Base-by-base conservation (phyloP, 305 asterid species). In the Ilex paraguariensis region DNA sequence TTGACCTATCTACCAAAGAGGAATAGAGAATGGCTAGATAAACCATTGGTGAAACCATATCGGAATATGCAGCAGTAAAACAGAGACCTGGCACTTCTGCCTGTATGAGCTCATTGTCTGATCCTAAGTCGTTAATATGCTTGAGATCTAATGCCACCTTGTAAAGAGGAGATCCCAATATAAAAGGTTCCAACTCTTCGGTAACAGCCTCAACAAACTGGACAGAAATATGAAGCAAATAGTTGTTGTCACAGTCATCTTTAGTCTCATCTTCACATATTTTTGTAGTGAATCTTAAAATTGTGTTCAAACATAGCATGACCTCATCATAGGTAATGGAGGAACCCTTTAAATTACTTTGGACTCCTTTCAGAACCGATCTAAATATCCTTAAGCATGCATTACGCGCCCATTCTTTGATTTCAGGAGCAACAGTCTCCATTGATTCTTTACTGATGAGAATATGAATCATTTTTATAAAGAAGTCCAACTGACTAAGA, bases 101-200 rank as follows among this genome's bases (percentile, higher is more conserved):
- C 58, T 56, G 55, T 56, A 66, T 80, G 63, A 70, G 52, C 70
- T 72, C 82, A 57, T 61, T 53, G 61, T 73, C 65, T 67, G 49
- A 66, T 60, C 73, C 79, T 58, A 75, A 57, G 13, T 56, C 76
- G 54, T 73, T 70, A 21, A 75, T 59, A 70, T 45, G 69, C 67
- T 75, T 69, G 10, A 74, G 55, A 55, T 81, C 84, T 52, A 79
- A 44, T 59, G 57, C 60, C 78, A 84, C 75, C 77, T 82, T 81
- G 83, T 86, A 89, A 30, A 84, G 88, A 77, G 84, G 88, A 66
- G 91, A 86, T 70, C 68, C 83, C 65, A 90, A 69, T 69, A 81
- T 71, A 51, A 82, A 77, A 51, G 91, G 76, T 66, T 82, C 85
- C 80, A 90, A 61, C 64, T 69, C 84, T 81, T 75, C 82, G 31